phyloP scores from a whole-genome alignment of 192 early-diverging fungal genomes.

The Blastocladiella britannica region DNA sequence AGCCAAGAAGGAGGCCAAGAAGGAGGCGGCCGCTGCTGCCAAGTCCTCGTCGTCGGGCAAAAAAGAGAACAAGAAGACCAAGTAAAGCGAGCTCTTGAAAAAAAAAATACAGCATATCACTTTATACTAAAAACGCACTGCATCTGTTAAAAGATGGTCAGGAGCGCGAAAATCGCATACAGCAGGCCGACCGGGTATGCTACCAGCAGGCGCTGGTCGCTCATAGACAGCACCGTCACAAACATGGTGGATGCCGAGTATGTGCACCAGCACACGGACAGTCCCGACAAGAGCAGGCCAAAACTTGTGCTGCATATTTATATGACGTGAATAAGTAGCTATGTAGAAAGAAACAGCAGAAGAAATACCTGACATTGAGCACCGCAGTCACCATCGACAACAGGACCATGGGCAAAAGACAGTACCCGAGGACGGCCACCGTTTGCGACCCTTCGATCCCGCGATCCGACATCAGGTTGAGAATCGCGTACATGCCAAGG shows the following conservation, averaged over 20 bases:
- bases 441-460: slow-evolving; percentile 73
- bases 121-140: too few species aligned
- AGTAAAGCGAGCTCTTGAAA: too few species aligned
- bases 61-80: background rate
- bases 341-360: slow-evolving; percentile 4
- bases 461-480: slow-evolving; percentile 82
- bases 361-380: slow-evolving; percentile 39
- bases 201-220: slow-evolving; percentile 76
- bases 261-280: slow-evolving; percentile 88
- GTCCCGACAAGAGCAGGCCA: too few species aligned
- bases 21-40: background rate
- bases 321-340: slow-evolving; percentile 3
- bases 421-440: slow-evolving; percentile 92
- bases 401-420: slow-evolving; percentile 82
- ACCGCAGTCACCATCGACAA: slow-evolving; percentile 54
- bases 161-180: slow-evolving; percentile 80
- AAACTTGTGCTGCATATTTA: slow-evolving; percentile 1
- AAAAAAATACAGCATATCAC: too few species aligned
- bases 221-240: slow-evolving; percentile 73
- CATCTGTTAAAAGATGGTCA: slow-evolving; percentile 58
- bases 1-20: background rate
- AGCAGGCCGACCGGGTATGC: slow-evolving; percentile 85
- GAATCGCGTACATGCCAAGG: slow-evolving; percentile 57
- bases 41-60: too few species aligned
- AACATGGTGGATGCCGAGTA: slow-evolving; percentile 86